Evolutionary conservation across 179 eudicot genomes (phyloP), one percentile per base, ranked within the genome.

Genomic region (Sideroxylon spinosum): DNA sequence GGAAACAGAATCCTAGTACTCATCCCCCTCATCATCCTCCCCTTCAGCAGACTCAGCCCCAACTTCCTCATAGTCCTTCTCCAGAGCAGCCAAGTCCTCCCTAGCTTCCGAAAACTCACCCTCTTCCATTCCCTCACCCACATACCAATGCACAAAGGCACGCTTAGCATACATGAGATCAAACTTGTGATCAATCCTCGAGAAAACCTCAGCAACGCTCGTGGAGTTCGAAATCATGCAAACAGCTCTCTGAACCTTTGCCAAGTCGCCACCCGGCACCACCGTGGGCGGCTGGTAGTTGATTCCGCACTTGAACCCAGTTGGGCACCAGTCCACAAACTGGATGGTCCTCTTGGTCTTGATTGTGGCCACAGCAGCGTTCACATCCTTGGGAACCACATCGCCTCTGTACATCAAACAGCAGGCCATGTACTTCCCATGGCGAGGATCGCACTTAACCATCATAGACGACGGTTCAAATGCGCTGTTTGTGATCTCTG

Each of bases 41-140:
- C 89, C 93, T 32, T 88, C 94, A 25, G 78, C 92, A 44, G 89
- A 89, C 82, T 91, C 96, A 17, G 85, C 81, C n/a, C 93, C 96
- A 82, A 91, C 96, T 78, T 89, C 95, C 84, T 91, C 95, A 28
- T 91, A 91, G 55, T 91, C 95, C 84, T 91, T 91, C 84, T 89
- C 92, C 26, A 89, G 66, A 0, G 93, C 91, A 53, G 91, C 93
- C 84, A 89, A 78, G 60, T 89, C 94, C 67, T 90, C 94, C 37
- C 94, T 82, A 0, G 94, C 94, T 79, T 90, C 94, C 0, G 92
- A 90, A 64, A 89, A 89, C 84, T 89, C 93, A 16, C 95, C 93
- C 83, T 91, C 95, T 79, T 91, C 95, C 95, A 91, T 91, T 68
- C 96, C 96, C 78, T 91, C 96, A 73, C 96, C 96, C 2, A 91